phyloP scores from a whole-genome alignment of 768 basidiomycete species.

The Melanogaster broomeanus region DNA sequence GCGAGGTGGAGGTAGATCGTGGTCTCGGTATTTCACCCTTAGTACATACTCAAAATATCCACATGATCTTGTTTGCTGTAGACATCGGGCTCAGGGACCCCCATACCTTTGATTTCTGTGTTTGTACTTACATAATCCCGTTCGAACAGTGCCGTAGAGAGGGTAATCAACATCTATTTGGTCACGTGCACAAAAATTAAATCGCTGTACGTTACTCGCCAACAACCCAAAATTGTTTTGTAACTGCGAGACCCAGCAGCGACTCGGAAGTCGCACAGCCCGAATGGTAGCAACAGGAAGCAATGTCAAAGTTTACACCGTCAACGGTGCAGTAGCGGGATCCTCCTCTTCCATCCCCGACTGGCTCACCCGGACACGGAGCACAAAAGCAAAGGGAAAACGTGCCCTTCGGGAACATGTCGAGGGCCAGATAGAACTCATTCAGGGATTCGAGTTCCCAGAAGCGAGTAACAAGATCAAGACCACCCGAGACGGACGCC shows the following conservation, averaged over 20 bases:
- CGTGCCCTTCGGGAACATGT: conserved; percentile 68
- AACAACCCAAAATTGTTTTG: neutral
- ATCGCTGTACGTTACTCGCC: neutral
- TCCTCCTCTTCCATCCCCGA: conserved; percentile 92
- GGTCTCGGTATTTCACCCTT: conserved; percentile 6
- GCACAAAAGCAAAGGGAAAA: conserved; percentile 55
- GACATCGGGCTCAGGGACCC: too few species aligned
- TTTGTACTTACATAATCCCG: too few species aligned
- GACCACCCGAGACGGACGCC: conserved; percentile 88
- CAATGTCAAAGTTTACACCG: conserved; percentile 87
- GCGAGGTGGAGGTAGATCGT: conserved; percentile 8
- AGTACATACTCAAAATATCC: conserved; percentile 22
- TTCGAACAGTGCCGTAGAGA: too few species aligned
- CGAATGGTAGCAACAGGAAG: conserved; percentile 37
- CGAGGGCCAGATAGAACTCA: conserved; percentile 85
- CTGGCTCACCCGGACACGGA: conserved; percentile 82
- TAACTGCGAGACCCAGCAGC: neutral
- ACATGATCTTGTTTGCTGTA: conserved; percentile 15
- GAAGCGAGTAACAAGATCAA: conserved; percentile 93
- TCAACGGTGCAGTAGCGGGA: conserved; percentile 87
- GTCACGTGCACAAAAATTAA: conserved; percentile 14
- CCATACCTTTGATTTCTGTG: too few species aligned
- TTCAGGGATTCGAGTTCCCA: conserved; percentile 96
- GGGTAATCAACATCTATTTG: conserved; percentile 1
- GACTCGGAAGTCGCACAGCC: neutral